Base-by-base conservation (phyloP, 2,329 filamentous ascomycete genomes). In the Aspergillus sp. region DNA sequence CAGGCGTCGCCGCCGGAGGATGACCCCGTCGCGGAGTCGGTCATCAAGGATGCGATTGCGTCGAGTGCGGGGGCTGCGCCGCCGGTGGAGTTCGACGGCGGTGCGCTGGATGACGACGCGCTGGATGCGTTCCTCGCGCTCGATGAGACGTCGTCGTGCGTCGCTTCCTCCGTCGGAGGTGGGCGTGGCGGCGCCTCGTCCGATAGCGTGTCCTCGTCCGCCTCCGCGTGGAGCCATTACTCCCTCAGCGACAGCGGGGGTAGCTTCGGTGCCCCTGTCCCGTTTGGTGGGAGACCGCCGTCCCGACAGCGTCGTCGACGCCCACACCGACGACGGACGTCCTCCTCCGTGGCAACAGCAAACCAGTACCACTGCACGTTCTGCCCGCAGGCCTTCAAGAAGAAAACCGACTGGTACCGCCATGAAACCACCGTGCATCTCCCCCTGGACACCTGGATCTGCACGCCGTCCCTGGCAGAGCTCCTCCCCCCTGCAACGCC, bases 391-490 rank as follows among this genome's bases (percentile, higher is more conserved):
- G 73, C 71, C 0, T 80, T 80, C 63, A 72, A 71, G 40, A 76
- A 74, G 38, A 78, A 79, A 53, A 76, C 78, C 50, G 78, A 80
- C 56, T 80, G 78, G 78, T 68, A 70, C 3, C 68, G 78, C 6
- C 78, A 81, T 54, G 78, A 81, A 56, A 79, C 77, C 52, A 77
- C 75, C 16, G 65, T 80, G 2, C 78, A 81, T 57, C 61, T 81
- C 9, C 70, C 69, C 7, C 63, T 80, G 3, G 77, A 80, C 53
- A 77, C 73, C 20, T 71, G 69, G 69, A 44, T 71, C 9, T 71
- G 69, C 45, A 64, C 60, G 0, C 63, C 64, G 0, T 55, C 62
- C 38, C 47, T 65, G 5, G 45, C 49, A 6, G 43, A 62, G 1
- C 46, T 69, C 4, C 47, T 36, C 10, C 48, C 46, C 6, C 20